Conservation (phyloP, 73 alveolate genomes). For the Uronychia setigera region DNA sequence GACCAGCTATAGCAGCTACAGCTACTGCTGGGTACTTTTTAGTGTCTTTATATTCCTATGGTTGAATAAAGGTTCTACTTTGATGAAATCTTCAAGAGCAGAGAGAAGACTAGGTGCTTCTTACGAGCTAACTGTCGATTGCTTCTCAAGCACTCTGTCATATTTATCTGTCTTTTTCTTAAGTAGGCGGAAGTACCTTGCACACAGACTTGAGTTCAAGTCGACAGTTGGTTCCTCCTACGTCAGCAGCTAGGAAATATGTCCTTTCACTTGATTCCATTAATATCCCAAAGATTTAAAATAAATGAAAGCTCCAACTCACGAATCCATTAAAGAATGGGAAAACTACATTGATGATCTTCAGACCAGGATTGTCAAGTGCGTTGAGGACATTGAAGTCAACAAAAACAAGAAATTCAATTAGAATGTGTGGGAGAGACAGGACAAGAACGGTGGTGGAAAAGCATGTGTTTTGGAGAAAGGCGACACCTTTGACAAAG, state of each 20-base stretch:
- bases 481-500: constrained; percentile 72
- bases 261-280: not conserved
- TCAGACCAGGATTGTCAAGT: constrained; percentile 10
- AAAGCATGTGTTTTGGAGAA: constrained; percentile 24
- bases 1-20: constrained; percentile 64
- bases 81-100: not conserved
- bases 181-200: not conserved
- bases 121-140: not conserved
- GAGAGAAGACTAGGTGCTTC: not conserved
- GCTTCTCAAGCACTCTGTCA: not conserved
- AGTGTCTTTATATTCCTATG: constrained; percentile 20
- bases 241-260: constrained; percentile 24
- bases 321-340: constrained; percentile 11
- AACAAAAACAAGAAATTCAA: not conserved
- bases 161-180: not conserved
- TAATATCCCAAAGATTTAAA: not conserved
- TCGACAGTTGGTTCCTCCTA: constrained; percentile 64
- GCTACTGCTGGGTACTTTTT: constrained; percentile 46
- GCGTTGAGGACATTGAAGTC: constrained; percentile 13
- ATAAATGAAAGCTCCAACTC: not conserved
- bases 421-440: not conserved
- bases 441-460: constrained; percentile 9
- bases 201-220: constrained; percentile 1
- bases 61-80: not conserved
- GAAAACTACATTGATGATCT: constrained; percentile 3